Evolutionary conservation across 148 eudicot genomes (phyloP), one percentile per base, ranked within the genome.

Genomic region (Salicornia ramosissima): DNA sequence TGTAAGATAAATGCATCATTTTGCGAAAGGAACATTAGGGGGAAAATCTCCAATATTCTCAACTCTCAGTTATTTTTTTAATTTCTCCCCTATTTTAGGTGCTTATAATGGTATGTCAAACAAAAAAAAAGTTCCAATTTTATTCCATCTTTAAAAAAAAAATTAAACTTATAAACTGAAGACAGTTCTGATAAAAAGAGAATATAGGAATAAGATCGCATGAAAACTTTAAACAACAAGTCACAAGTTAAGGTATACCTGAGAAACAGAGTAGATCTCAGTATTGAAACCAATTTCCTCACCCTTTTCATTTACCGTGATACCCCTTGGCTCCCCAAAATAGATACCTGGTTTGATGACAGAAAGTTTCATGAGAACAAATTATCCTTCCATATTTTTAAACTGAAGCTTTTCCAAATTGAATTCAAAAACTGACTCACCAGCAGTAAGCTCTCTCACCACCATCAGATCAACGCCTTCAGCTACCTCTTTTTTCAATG

Each of bases 391-490:
- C 22, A 49, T 34, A 21, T 52, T 60, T 10, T 29, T 10, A 11
- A 10, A 2, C 16, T 40, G 21, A 24, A 12, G 34, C 21, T 26
- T 25, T 52, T 66, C 21, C 22, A 25, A 42, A 14, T 55, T 61
- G 26, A 42, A 15, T 50, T 72, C 16, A 56, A 33, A 15, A 40
- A 4, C 36, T 56, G 62, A 71, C 74, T 79, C 58, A 94, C 98
- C 97, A 78, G 92, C 92, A 33, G 98, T 90, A 64, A 94, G 98
- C 74, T 94, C 98, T 73, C 98, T 85, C 69, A 94, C 96, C 50
- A 94, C 97, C 97, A 90, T 90, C 53, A 94, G 83, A 74, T 94
- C 97, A 74, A 94, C 97, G 59, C 98, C 98, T 80, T 94, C 98
- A 72, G 97, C 98, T 68, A 94, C 87, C 66, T 94, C 98, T 77